phyloP scores from a whole-genome alignment of 176 grass and related monocot species.

The Cenchrus fungigraminus region DNA sequence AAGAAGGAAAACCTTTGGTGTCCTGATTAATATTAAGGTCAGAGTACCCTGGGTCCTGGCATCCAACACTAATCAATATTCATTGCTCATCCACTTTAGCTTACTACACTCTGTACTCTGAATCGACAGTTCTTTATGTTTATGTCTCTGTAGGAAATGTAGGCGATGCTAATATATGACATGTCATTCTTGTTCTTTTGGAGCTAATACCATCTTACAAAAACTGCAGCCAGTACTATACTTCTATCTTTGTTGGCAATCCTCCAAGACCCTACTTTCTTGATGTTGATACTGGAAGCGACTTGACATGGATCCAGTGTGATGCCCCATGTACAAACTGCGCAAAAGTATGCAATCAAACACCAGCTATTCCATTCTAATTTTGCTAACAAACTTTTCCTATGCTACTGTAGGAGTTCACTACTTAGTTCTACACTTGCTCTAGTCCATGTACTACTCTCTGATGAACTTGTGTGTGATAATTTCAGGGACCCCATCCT shows the following conservation, averaged over 20 bases:
- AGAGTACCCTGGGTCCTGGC: background rate
- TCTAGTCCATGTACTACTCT: slow-evolving; percentile 3
- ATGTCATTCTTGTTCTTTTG: slow-evolving; percentile 26
- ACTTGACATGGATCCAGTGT: slow-evolving; percentile 97
- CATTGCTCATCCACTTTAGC: background rate
- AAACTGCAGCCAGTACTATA: slow-evolving; percentile 93
- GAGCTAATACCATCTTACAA: slow-evolving; percentile 40
- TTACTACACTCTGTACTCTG: background rate
- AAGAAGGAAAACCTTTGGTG: background rate
- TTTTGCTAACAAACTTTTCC: slow-evolving; percentile 1
- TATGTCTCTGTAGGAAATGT: slow-evolving; percentile 1
- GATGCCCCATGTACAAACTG: slow-evolving; percentile 95
- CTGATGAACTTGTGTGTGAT: background rate
- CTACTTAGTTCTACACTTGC: slow-evolving; percentile 17
- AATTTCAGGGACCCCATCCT: slow-evolving; percentile 78
- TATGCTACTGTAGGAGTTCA: slow-evolving; percentile 18
- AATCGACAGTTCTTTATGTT: slow-evolving; percentile 19
- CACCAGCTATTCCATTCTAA: slow-evolving; percentile 31
- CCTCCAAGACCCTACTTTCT: slow-evolving; percentile 90
- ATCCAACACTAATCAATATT: background rate
- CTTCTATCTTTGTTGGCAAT: slow-evolving; percentile 92
- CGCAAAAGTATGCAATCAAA: slow-evolving; percentile 73
- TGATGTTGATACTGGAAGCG: slow-evolving; percentile 97
- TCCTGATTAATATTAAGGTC: background rate
- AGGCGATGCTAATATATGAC: background rate